Evolutionary conservation across 345 rosid species (phyloP), one percentile per base, ranked within the genome.

Genomic region (Turnera subulata): DNA sequence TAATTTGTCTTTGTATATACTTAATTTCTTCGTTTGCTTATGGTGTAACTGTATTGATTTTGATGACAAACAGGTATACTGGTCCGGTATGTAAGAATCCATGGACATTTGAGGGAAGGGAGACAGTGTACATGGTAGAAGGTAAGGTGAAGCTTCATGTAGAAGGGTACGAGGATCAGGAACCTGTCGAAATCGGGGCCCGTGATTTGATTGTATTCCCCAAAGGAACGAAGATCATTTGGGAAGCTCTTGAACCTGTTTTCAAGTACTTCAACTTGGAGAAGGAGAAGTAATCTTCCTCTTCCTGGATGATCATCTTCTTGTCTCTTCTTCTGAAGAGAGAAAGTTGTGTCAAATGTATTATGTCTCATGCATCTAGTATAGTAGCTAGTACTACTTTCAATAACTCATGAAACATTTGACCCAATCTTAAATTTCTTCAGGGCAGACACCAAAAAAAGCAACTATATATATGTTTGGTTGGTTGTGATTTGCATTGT

Each of bases 151-250:
- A 26, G 32, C 76, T 78, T 40, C 18, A 29, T 40, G 75, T 66
- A 9, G 74, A 79, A 2, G 83, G 80, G 20, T 23, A 56, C 5
- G 78, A 75, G 56, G n/a, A n/a, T n/a, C n/a, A n/a, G n/a, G 82
- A 60, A 20, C 61, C 69, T 49, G 72, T 79, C 11, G 78, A 72
- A 62, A 75, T 78, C 17, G 62, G 73, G 29, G 70, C 75, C 11
- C 76, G 83, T 23, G 80, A 79, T 70, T 63, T 79, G 75, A 78
- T 64, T 50, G 68, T 75, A 11, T 79, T 79, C 29, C 80, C 83
- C 11, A 64, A 75, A 62, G 83, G 83, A 33, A 79, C 75, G 83
- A 78, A 72, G 44, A 60, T 75, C 42, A 66, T 67, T 43, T 79
- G 78, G 78, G 72, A 79, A 52, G 72, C 72, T 35, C 22, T 72